Percentiles rank a stretch among this genome's conserved stretches.
These are phyloP conservation scores for Sequoiadendron giganteum DNA, from an alignment of 75 land plant genomes.

Conservation along the genomic window DNA sequence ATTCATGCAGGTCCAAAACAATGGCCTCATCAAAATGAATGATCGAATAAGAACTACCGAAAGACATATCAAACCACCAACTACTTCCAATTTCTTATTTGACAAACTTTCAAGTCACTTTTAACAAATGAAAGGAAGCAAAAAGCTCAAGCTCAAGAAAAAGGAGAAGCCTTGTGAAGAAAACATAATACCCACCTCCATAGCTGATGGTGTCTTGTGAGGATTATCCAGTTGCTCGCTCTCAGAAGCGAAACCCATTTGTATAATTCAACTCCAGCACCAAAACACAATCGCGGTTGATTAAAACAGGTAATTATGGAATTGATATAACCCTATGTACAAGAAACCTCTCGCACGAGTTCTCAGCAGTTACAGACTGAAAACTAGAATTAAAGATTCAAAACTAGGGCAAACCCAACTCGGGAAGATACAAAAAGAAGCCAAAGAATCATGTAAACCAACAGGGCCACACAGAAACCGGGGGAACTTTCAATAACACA, in stretches of 20 bases:
- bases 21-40: no score
- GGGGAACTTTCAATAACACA: no score
- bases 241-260: neutral
- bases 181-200: conserved; percentile 26
- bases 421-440: neutral
- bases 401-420: neutral
- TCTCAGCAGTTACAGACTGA: neutral
- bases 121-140: no score
- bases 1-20: no score
- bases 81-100: neutral
- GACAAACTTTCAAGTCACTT: neutral
- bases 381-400: neutral
- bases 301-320: neutral
- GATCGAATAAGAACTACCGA: no score
- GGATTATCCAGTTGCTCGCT: neutral
- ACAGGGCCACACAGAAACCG: no score
- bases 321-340: neutral
- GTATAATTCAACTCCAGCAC: neutral
- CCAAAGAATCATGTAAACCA: neutral
- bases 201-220: neutral
- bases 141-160: no score
- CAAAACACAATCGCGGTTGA: neutral
- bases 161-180: neutral
- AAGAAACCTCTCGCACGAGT: neutral
- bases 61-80: no score